A percentile compares a stretch with the other conserved stretches of the same genome.
phyloP scores from a whole-genome alignment of 805 yeast genomes.

The Barnettozyma siamensis region DNA sequence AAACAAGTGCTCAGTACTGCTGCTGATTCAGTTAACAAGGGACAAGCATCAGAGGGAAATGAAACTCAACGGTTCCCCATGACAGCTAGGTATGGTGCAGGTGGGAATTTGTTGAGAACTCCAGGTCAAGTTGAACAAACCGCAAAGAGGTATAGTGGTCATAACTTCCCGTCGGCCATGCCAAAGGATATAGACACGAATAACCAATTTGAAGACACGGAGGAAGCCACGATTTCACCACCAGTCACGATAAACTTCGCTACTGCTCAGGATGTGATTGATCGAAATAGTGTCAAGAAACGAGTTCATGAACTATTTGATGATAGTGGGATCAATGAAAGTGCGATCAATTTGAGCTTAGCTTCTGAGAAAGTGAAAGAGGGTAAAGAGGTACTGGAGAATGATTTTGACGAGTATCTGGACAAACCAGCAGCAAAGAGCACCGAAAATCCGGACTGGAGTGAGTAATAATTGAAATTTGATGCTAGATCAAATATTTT shows the following conservation, averaged over 20 bases:
- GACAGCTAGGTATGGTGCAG: conserved; percentile 41
- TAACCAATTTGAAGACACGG: conserved; percentile 21
- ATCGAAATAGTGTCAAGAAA: not conserved
- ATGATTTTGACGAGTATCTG: conserved; percentile 22
- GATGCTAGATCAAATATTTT: too few species aligned
- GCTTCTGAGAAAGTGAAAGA: not conserved
- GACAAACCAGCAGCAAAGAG: conserved; percentile 13
- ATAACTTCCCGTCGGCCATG: conserved; percentile 4
- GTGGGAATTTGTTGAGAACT: conserved; percentile 29
- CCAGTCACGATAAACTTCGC: conserved; percentile 23
- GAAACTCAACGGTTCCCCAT: conserved; percentile 38
- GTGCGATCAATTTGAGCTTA: conserved; percentile 2
- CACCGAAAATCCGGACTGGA: conserved; percentile 15
- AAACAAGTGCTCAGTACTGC: conserved; percentile 3
- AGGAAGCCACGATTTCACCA: conserved; percentile 21
- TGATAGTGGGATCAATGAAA: conserved; percentile 23
- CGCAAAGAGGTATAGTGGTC: conserved; percentile 15
- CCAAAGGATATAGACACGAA: conserved; percentile 1
- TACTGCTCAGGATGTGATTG: conserved; percentile 4
- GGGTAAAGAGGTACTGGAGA: conserved; percentile 1
- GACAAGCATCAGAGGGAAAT: not conserved
- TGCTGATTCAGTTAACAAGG: not conserved
- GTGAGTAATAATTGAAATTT: conserved; percentile 10
- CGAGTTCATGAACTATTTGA: conserved; percentile 15
- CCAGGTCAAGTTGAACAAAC: conserved; percentile 17